These are phyloP conservation scores for Fusarium praegraminearum DNA, from an alignment of 2,329 filamentous ascomycete genomes.

Conservation along the genomic window DNA sequence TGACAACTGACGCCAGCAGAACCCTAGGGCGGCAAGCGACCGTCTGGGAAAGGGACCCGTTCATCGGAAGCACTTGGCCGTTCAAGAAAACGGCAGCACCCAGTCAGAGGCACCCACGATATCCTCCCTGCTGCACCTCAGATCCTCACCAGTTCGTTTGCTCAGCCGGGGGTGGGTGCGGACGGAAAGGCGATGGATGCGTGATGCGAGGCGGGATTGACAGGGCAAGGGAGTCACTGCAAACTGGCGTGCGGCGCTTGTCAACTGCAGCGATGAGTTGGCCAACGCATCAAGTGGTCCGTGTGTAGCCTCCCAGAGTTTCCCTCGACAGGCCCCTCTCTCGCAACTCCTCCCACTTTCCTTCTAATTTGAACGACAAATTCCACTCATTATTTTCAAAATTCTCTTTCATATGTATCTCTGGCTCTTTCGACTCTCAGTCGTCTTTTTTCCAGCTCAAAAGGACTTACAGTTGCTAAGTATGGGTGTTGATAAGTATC, in stretches of 20 bases:
- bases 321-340: conserved; percentile 47
- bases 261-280: conserved; percentile 60
- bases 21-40: conserved; percentile 8
- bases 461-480: conserved; percentile 5
- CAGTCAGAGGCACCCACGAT: conserved; percentile 41
- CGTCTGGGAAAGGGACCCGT: conserved; percentile 22
- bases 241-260: conserved; percentile 49
- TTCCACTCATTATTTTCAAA: conserved; percentile 5
- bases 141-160: conserved; percentile 41
- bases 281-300: conserved; percentile 59
- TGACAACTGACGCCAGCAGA: conserved; percentile 11
- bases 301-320: conserved; percentile 53
- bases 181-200: conserved; percentile 40
- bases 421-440: background rate
- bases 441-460: conserved; percentile 11
- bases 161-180: conserved; percentile 33
- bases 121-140: conserved; percentile 33
- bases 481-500: conserved; percentile 38
- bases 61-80: conserved; percentile 39
- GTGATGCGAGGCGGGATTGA: conserved; percentile 44
- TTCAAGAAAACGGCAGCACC: conserved; percentile 27
- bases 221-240: conserved; percentile 40
- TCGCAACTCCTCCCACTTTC: conserved; percentile 32
- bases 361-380: conserved; percentile 19
- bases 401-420: conserved; percentile 1